Percentiles rank a stretch among this genome's conserved stretches.
Evolutionary conservation across 2,329 filamentous ascomycete species (phyloP).

Genomic region (Tolypocladium sp.): DNA sequence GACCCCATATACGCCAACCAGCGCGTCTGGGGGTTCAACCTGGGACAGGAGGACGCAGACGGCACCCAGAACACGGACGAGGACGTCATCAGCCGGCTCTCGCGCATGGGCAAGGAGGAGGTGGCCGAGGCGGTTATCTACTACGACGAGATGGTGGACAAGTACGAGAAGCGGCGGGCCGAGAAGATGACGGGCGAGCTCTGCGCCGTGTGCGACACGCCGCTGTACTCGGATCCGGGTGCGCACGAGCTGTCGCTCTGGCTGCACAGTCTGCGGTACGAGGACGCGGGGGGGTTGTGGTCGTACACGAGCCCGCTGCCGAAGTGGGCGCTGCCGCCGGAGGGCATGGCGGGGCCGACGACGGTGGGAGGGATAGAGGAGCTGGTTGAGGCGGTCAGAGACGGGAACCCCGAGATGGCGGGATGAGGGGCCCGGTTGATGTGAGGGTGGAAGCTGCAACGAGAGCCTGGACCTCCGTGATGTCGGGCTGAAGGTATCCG

Average conservation of each 20-base stretch:
- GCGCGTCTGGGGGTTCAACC: constrained; percentile 74
- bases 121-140: constrained; percentile 85
- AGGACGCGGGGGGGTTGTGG: constrained; percentile 76
- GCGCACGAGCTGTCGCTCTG: constrained; percentile 86
- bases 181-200: constrained; percentile 85
- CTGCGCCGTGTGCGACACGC: constrained; percentile 76
- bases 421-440: constrained; percentile 1
- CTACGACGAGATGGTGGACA: constrained; percentile 85
- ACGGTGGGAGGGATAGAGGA: constrained; percentile 54
- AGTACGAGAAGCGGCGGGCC: constrained; percentile 82
- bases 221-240: constrained; percentile 88
- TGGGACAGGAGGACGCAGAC: constrained; percentile 61
- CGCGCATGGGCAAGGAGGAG: constrained; percentile 89
- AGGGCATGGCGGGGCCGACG: constrained; percentile 61
- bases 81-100: constrained; percentile 77
- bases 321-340: constrained; percentile 75
- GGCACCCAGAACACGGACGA: constrained; percentile 68
- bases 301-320: constrained; percentile 79
- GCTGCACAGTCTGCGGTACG: constrained; percentile 85
- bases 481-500: too few species aligned
- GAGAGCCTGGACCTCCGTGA: too few species aligned
- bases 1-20: constrained; percentile 97
- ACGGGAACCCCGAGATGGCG: constrained; percentile 31
- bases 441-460: neutral
- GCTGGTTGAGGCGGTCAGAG: constrained; percentile 45